Evolutionary conservation across 495 filamentous ascomycete genomes (phyloP).

Genomic region (Jackrogersella minutella): DNA sequence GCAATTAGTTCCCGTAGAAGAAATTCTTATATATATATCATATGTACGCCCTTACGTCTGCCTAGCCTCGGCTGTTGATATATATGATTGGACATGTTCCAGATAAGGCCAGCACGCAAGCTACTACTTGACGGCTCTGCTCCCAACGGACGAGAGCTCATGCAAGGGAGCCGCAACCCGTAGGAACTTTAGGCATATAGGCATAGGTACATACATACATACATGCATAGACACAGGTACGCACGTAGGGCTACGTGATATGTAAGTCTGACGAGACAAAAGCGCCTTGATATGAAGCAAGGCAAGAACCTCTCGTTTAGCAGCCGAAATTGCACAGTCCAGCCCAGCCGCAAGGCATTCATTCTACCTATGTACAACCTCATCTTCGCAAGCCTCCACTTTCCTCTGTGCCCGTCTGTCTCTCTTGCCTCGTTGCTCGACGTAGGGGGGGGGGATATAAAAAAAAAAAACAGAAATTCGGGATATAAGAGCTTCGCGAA

Average conservation of each 20-base stretch:
- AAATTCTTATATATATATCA: neutral
- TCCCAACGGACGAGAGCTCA: conserved; percentile 1
- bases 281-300: neutral
- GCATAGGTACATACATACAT: neutral
- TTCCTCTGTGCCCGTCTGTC: neutral
- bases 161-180: conserved; percentile 18
- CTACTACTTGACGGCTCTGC: neutral
- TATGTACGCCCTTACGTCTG: neutral
- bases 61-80: neutral
- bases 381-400: too few species aligned
- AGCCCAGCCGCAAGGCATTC: conserved; percentile 8
- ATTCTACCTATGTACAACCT: conserved; percentile 22
- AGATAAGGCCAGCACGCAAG: neutral
- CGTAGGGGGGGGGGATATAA: conserved; percentile 8
- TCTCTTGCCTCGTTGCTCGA: neutral
- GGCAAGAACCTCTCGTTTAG: neutral
- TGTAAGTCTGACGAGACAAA: neutral
- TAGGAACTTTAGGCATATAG: neutral
- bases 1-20: neutral
- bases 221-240: neutral
- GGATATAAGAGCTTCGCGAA: too few species aligned
- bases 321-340: conserved; percentile 3
- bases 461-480: too few species aligned
- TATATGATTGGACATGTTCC: neutral
- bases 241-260: neutral